A percentile compares a stretch with the other conserved stretches of the same genome.
Conservation (phyloP, 208 protist genomes). For the Perkinsela sp. region DNA sequence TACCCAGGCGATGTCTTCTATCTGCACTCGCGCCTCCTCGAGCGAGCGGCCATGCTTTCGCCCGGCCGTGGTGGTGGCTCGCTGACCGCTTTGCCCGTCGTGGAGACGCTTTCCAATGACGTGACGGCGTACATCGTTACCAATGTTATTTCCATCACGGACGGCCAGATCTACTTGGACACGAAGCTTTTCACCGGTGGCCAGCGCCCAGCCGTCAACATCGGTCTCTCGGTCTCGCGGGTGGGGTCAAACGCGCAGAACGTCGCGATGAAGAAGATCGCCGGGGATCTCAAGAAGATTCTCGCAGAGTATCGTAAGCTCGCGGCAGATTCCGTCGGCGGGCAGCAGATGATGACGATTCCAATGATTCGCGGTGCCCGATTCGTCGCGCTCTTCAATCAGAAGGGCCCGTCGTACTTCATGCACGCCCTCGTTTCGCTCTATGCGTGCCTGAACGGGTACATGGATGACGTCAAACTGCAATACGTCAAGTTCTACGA, state of each 20-base stretch:
- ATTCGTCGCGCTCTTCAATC: constrained; percentile 45
- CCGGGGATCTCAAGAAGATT: constrained; percentile 62
- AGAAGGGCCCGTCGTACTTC: constrained; percentile 51
- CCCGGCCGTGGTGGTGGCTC: constrained; percentile 41
- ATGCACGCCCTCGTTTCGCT: constrained; percentile 39
- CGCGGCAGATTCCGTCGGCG: constrained; percentile 38
- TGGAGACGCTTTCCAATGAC: constrained; percentile 72
- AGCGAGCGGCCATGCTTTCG: constrained; percentile 64
- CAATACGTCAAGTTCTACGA: constrained; percentile 60
- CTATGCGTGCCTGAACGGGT: constrained; percentile 40
- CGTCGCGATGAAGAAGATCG: constrained; percentile 67
- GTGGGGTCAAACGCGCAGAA: constrained; percentile 70
- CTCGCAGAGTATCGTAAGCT: constrained; percentile 73
- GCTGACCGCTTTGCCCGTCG: constrained; percentile 63
- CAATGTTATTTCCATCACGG: constrained; percentile 77
- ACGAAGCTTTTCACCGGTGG: constrained; percentile 69
- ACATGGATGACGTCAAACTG: constrained; percentile 51
- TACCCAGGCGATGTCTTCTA: constrained; percentile 82
- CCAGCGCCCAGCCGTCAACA: constrained; percentile 69
- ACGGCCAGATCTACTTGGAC: constrained; percentile 78
- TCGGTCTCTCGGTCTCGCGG: constrained; percentile 73
- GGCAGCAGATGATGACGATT: constrained; percentile 28
- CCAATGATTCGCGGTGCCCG: constrained; percentile 46
- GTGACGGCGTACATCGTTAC: constrained; percentile 76
- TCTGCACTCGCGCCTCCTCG: constrained; percentile 67